phyloP scores from a whole-genome alignment of 305 asterid species.

The Fraxinus paxiana region DNA sequence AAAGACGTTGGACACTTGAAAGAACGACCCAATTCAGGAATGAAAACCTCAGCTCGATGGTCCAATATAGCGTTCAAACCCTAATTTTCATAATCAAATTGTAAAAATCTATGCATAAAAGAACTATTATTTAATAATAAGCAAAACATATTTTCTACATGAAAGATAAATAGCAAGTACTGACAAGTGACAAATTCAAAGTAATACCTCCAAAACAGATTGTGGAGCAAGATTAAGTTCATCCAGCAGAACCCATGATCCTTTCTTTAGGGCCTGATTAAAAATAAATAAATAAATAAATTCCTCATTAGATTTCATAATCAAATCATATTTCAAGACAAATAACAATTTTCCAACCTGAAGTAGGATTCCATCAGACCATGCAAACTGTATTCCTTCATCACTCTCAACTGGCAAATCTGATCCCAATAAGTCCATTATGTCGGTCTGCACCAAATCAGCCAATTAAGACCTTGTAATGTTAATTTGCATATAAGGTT shows the following conservation, averaged over 20 bases:
- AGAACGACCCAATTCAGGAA: constrained; percentile 84
- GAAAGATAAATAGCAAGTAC: constrained; percentile 18
- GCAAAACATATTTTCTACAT: background rate
- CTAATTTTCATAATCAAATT: constrained; percentile 33
- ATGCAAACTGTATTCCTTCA: constrained; percentile 86
- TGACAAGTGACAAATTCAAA: constrained; percentile 14
- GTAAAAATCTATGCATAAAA: constrained; percentile 18
- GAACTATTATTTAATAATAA: background rate
- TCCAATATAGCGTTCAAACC: constrained; percentile 95
- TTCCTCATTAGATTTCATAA: background rate
- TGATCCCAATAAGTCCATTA: constrained; percentile 95
- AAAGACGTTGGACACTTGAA: constrained; percentile 87
- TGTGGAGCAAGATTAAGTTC: constrained; percentile 99
- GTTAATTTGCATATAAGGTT: constrained; percentile 10
- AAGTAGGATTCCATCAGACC: constrained; percentile 98
- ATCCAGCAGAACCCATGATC: constrained; percentile 96
- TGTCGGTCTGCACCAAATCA: constrained; percentile 72
- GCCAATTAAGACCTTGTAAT: constrained; percentile 21
- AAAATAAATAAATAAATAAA: background rate
- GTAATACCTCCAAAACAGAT: constrained; percentile 84
- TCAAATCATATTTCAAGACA: constrained; percentile 8
- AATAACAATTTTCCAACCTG: constrained; percentile 50
- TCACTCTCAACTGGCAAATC: constrained; percentile 95
- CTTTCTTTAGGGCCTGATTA: constrained; percentile 84
- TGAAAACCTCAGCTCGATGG: constrained; percentile 97